Base-by-base conservation (phyloP, 1,284 basidiomycete species). In the Pholiota adiposa region DNA sequence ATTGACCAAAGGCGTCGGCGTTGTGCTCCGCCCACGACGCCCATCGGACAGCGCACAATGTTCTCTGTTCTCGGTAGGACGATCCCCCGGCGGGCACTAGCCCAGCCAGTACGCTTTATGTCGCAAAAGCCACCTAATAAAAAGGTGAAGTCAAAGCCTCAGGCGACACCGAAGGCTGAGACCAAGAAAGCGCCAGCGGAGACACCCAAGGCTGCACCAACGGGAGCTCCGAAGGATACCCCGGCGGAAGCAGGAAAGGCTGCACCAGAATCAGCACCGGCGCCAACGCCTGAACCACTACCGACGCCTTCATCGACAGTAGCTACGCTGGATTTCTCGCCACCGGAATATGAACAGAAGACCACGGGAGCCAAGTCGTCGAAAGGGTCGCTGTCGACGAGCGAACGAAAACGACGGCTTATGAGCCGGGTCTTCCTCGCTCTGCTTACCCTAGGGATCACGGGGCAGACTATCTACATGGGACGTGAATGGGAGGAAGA, bases 331-430 rank as follows among this genome's bases (percentile, higher is more conserved):
- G 85, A 87, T 69, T 85, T 87, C 60, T 77, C 81, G n/a, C 84
- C 85, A 1, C 69, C 75, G 19, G 79, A 79, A 62, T 70, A 71
- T 27, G 70, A 73, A 34, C 70, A 74, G 56, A 72, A 77, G 56
- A 74, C 83, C 48, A 92, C 90, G 0, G 89, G 90, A 19, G 92
- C 92, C 54, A 80, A 79, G 68, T 92, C 90, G 1, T 87, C 89
- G 1, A 88, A 85, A 65, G 86, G 86, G 54, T 84, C 86, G 2
- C 75, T 90, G 58, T 90, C 90, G 19, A 87, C 87, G 56, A 88
- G 87, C 58, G 93, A 96, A 72, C 80, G 83, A 64, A 81, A 81
- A 67, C 80, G 91, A 60, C 77, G 81, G 60, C 75, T 80, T 64
- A 73, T 88, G 66, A 80, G 83, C 9, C 78, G 88, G 41, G 67